Evolutionary conservation across 257 asterid genomes (phyloP), one percentile per base, ranked within the genome.

Genomic region (Lantana camara): DNA sequence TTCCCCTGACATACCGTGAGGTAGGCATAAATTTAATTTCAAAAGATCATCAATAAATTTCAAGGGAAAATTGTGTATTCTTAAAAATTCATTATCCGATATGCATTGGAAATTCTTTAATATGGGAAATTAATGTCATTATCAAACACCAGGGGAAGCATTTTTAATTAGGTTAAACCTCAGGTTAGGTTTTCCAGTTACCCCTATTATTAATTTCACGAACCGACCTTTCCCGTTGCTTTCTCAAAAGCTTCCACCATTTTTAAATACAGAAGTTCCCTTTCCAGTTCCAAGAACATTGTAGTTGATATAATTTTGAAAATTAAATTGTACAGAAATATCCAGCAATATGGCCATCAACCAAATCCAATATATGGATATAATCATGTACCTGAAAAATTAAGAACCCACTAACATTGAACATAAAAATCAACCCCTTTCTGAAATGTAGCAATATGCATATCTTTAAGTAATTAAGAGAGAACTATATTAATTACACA

Each of bases 171-270:
- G n/a, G n/a, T n/a, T n/a, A n/a, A n/a, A n/a, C n/a, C n/a, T n/a
- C n/a, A n/a, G n/a, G n/a, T n/a, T n/a, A n/a, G n/a, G n/a, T n/a
- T n/a, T n/a, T n/a, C n/a, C n/a, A n/a, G n/a, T n/a, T n/a, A n/a
- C n/a, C n/a, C n/a, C n/a, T n/a, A n/a, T n/a, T n/a, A n/a, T n/a
- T n/a, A n/a, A n/a, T n/a, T n/a, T n/a, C n/a, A n/a, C n/a, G n/a
- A n/a, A n/a, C n/a, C n/a, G n/a, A n/a, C n/a, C n/a, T n/a, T 90
- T 63, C 98, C 96, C 6, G 99, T 90, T 34, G 98, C 99, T 82
- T 86, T 83, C 84, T 94, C 99, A 63, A 94, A 94, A 51, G 99
- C 87, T n/a, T 87, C 80, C 21, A 94, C 98, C 99, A 94, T 94
- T 85, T 94, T 98, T 84, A 94, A 64, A n/a, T 12, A 94, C 99